phyloP scores from a whole-genome alignment of 2,329 filamentous ascomycete species.

The Stagonosporopsis vannaccii region DNA sequence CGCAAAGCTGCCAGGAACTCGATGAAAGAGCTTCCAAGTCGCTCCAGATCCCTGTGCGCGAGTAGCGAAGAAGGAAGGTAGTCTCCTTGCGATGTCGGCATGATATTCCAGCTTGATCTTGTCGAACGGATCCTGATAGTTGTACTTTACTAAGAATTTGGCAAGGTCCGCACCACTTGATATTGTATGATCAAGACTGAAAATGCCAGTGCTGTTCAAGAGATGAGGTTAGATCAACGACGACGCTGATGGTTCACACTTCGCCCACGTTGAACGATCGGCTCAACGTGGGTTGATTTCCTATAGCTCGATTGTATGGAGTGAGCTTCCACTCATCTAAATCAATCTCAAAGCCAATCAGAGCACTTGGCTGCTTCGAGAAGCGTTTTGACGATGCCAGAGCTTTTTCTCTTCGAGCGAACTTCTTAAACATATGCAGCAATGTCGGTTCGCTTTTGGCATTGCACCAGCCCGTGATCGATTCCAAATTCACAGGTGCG shows the following conservation, averaged over 20 bases:
- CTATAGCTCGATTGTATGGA: slow-evolving; percentile 7
- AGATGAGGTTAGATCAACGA: background rate
- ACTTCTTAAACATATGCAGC: background rate
- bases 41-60: slow-evolving; percentile 12
- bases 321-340: slow-evolving; percentile 12
- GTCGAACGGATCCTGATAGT: slow-evolving; percentile 14
- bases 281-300: slow-evolving; percentile 7
- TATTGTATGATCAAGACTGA: slow-evolving; percentile 15
- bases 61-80: slow-evolving; percentile 18
- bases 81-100: slow-evolving; percentile 11
- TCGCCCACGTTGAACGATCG: slow-evolving; percentile 13
- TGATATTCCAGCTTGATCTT: slow-evolving; percentile 18
- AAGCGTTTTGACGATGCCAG: background rate
- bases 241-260: background rate
- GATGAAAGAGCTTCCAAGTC: slow-evolving; percentile 14
- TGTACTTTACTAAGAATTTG: slow-evolving; percentile 6
- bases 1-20: slow-evolving; percentile 10
- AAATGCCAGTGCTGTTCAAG: background rate
- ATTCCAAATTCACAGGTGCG: background rate
- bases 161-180: slow-evolving; percentile 15
- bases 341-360: slow-evolving; percentile 7
- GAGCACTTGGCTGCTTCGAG: slow-evolving; percentile 6
- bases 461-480: slow-evolving; percentile 5
- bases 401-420: no score
- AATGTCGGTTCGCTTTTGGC: slow-evolving; percentile 2